phyloP scores from a whole-genome alignment of 345 rosid genomes.

The Pugionium dolabratum region DNA sequence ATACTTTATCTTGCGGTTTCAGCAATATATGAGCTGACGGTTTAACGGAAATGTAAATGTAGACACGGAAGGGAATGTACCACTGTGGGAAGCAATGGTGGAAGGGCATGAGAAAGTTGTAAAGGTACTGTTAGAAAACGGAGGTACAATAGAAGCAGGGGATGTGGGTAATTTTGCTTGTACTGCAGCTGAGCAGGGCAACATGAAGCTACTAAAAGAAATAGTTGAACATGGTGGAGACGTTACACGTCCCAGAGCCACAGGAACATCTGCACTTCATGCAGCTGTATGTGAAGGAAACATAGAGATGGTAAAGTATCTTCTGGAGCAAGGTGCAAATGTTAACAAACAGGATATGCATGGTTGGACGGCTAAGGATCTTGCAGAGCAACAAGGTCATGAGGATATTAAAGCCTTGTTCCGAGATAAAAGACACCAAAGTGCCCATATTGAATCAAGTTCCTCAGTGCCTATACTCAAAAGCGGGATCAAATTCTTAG shows the following conservation, averaged over 20 bases:
- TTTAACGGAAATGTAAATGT: constrained; percentile 28
- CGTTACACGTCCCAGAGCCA: constrained; percentile 50
- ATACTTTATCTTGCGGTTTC: background rate
- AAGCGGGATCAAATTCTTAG: constrained; percentile 48
- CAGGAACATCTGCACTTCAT: constrained; percentile 76
- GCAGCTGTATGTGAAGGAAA: constrained; percentile 79
- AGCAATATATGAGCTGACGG: background rate
- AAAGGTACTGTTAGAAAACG: constrained; percentile 51
- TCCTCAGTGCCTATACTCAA: constrained; percentile 53
- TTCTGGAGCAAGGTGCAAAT: constrained; percentile 66
- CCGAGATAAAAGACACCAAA: constrained; percentile 40
- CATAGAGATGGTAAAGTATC: constrained; percentile 63
- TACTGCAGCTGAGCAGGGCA: constrained; percentile 68
- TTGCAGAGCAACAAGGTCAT: constrained; percentile 88
- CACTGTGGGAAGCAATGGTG: constrained; percentile 82
- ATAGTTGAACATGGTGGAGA: constrained; percentile 58
- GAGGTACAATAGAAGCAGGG: constrained; percentile 52
- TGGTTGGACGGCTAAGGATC: constrained; percentile 68
- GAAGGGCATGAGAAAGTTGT: constrained; percentile 57
- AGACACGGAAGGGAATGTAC: constrained; percentile 73
- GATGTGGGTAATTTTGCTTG: constrained; percentile 80
- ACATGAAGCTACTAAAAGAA: constrained; percentile 60
- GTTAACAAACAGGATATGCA: constrained; percentile 59
- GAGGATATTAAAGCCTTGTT: constrained; percentile 67
- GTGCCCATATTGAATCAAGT: constrained; percentile 39